Evolutionary conservation across 106 monocot genomes (phyloP).

Genomic region (Apostasia ramifera): DNA sequence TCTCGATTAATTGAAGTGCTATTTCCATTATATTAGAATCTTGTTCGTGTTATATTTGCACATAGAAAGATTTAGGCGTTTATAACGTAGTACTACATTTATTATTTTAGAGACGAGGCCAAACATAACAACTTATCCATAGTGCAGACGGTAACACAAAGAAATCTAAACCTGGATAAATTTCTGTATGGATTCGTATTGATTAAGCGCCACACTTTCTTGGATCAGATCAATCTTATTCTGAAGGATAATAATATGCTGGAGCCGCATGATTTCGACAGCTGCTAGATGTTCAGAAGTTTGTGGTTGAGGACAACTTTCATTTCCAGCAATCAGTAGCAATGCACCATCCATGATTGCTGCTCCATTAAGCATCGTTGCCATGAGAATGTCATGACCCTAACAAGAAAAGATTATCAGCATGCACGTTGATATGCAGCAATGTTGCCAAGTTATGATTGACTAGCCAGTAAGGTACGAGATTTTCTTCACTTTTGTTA

Average conservation of each 20-base stretch:
- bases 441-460: no score
- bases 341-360: conserved; percentile 98
- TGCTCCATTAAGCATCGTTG: conserved; percentile 99
- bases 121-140: neutral
- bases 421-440: no score
- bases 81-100: no score
- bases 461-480: no score
- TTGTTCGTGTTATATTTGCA: no score
- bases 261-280: conserved; percentile 92
- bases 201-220: conserved; percentile 92
- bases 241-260: conserved; percentile 85
- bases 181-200: conserved; percentile 83
- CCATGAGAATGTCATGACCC: conserved; percentile 99
- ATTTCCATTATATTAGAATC: no score
- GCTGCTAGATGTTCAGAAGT: conserved; percentile 96
- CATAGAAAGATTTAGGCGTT: no score
- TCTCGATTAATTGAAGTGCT: no score
- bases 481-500: no score
- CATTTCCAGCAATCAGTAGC: conserved; percentile 90
- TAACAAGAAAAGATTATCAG: conserved; percentile 6
- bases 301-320: conserved; percentile 96
- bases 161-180: conserved; percentile 66
- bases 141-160: neutral
- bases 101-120: neutral
- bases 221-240: conserved; percentile 98